Percentiles rank a stretch among this genome's conserved stretches.
Conservation (phyloP, 805 yeast genomes). For the Yamadazyma paraphyllophila region DNA sequence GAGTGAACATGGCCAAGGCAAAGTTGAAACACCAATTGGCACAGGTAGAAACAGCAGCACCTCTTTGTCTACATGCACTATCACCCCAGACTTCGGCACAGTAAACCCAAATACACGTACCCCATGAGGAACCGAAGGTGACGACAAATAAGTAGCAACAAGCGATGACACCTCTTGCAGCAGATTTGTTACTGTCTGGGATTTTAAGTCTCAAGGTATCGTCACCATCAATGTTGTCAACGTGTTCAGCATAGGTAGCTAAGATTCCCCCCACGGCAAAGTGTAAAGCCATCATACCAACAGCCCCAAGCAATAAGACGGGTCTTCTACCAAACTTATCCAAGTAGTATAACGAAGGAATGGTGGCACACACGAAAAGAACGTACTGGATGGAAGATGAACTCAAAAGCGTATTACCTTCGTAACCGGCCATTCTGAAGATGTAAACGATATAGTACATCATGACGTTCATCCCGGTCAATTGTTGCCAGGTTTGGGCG, state of each 20-base stretch:
- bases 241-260: constrained; percentile 30
- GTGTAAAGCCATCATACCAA: constrained; percentile 37
- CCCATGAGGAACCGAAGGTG: constrained; percentile 52
- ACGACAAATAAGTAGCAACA: constrained; percentile 52
- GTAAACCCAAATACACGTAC: constrained; percentile 55
- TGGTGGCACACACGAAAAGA: constrained; percentile 50
- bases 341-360: constrained; percentile 55
- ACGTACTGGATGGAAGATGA: constrained; percentile 57
- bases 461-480: constrained; percentile 64
- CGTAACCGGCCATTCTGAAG: constrained; percentile 60
- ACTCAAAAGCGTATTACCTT: constrained; percentile 48
- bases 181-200: constrained; percentile 29
- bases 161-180: constrained; percentile 44
- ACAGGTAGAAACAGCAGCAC: constrained; percentile 62
- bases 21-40: constrained; percentile 66
- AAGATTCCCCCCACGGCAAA: constrained; percentile 36
- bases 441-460: constrained; percentile 66
- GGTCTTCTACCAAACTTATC: constrained; percentile 67
- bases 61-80: constrained; percentile 54
- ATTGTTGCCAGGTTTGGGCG: constrained; percentile 58
- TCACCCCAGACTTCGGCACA: constrained; percentile 59
- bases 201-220: constrained; percentile 30
- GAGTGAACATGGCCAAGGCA: constrained; percentile 62
- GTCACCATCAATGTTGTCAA: constrained; percentile 21
- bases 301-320: constrained; percentile 45